These are phyloP conservation scores for Podila epigama DNA, from an alignment of 192 early-diverging fungal species.

Conservation along the genomic window DNA sequence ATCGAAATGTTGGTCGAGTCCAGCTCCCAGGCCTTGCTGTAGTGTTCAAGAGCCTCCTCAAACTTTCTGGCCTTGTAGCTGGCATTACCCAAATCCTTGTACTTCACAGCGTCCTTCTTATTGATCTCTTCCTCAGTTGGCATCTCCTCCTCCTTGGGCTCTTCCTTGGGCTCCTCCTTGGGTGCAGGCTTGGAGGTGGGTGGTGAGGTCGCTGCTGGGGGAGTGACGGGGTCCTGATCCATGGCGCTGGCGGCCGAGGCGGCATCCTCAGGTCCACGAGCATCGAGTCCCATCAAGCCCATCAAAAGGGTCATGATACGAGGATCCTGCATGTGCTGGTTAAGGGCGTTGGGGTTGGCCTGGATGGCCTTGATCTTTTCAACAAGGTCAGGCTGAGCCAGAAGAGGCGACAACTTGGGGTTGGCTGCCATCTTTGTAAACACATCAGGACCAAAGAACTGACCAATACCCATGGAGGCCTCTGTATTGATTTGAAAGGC, in stretches of 20 bases:
- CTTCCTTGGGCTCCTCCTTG: constrained; percentile 49
- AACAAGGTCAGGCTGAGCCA: constrained; percentile 82
- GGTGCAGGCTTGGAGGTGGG: constrained; percentile 19
- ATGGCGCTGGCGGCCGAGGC: constrained; percentile 33
- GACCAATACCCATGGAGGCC: constrained; percentile 52
- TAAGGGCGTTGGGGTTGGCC: constrained; percentile 71
- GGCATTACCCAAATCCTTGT: constrained; percentile 89
- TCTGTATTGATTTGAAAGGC: constrained; percentile 1
- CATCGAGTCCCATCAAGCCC: constrained; percentile 77
- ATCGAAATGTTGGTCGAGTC: constrained; percentile 92
- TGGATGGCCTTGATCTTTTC: constrained; percentile 79
- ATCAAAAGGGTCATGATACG: constrained; percentile 82
- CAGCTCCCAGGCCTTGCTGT: constrained; percentile 89
- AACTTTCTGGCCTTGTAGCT: constrained; percentile 95
- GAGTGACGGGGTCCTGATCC: constrained; percentile 39
- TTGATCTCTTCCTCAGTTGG: constrained; percentile 66
- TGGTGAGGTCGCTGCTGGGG: constrained; percentile 1
- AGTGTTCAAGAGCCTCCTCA: constrained; percentile 87
- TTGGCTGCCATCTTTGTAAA: constrained; percentile 82
- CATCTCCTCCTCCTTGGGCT: constrained; percentile 48
- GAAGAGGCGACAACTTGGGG: constrained; percentile 75
- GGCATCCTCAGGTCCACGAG: constrained; percentile 52
- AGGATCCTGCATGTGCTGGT: constrained; percentile 80
- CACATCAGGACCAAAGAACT: constrained; percentile 80
- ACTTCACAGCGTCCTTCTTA: constrained; percentile 73